Percentiles rank a stretch among this genome's conserved stretches.
Conservation (phyloP, 495 filamentous ascomycete species). For the Aspergillus sparsus region DNA sequence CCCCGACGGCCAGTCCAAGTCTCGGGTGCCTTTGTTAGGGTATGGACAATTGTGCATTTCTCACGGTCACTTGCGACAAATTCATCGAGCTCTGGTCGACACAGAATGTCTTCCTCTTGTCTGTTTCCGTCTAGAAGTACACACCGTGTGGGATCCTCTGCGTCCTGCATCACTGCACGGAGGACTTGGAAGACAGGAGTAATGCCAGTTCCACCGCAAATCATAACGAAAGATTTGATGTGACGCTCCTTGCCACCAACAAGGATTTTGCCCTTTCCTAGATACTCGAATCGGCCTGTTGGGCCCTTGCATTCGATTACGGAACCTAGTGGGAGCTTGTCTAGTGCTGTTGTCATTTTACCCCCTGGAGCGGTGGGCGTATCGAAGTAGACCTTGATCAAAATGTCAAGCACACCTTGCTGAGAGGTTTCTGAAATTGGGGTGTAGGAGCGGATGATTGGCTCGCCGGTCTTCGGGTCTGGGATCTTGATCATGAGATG, state of each 20-base stretch:
- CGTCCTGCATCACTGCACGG: constrained; percentile 68
- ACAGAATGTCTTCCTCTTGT: constrained; percentile 80
- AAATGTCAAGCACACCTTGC: constrained; percentile 66
- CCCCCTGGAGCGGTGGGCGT: constrained; percentile 62
- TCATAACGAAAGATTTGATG: constrained; percentile 79
- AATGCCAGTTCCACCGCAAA: constrained; percentile 86
- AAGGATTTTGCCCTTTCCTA: constrained; percentile 63
- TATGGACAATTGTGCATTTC: constrained; percentile 70
- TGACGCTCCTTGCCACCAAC: constrained; percentile 59
- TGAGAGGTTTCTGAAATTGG: constrained; percentile 69
- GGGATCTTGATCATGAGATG: constrained; percentile 85
- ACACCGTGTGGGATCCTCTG: constrained; percentile 60
- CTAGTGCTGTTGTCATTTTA: constrained; percentile 82
- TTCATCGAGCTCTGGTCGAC: constrained; percentile 70
- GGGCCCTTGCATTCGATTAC: constrained; percentile 88
- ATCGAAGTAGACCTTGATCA: constrained; percentile 86
- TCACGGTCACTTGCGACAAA: constrained; percentile 52
- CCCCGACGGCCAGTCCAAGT: constrained; percentile 73
- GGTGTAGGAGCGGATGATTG: constrained; percentile 86
- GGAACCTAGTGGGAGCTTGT: constrained; percentile 67
- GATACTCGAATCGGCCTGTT: constrained; percentile 84
- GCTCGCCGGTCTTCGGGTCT: constrained; percentile 63
- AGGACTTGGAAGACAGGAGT: constrained; percentile 92
- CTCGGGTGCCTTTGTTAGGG: constrained; percentile 62
- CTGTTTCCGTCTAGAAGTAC: constrained; percentile 81